Conservation (phyloP, 345 rosid genomes). For the Eutrema heterophyllum region DNA sequence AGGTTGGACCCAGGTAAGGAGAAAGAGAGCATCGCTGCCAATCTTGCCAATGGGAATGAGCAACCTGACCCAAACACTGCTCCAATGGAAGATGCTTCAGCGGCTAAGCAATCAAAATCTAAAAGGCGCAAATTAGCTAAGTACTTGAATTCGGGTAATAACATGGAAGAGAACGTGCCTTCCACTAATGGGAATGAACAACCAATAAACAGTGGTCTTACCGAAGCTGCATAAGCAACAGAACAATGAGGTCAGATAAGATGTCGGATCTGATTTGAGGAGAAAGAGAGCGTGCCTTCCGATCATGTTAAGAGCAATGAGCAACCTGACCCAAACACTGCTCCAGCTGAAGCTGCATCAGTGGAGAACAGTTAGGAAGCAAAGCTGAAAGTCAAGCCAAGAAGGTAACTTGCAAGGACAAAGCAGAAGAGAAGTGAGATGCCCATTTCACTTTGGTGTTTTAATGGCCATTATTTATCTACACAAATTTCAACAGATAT, state of each 20-base stretch:
- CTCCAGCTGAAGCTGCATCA: background rate
- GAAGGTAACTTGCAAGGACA: background rate
- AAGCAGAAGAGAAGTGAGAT: background rate
- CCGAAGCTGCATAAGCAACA: background rate
- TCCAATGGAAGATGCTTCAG: constrained; percentile 7
- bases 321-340: background rate
- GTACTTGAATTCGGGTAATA: background rate
- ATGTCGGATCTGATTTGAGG: background rate
- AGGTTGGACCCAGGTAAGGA: background rate
- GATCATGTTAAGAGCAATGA: background rate
- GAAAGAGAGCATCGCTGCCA: background rate
- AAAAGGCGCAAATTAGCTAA: constrained; percentile 15
- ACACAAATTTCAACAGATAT: background rate
- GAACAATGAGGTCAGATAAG: background rate
- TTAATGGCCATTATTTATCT: background rate
- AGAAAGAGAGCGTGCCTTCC: no score
- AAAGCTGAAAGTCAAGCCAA: background rate
- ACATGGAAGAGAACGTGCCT: background rate
- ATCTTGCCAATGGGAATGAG: background rate
- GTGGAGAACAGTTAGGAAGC: background rate
- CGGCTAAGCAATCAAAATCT: background rate
- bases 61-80: constrained; percentile 6
- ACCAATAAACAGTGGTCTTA: background rate
- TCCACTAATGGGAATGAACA: background rate
- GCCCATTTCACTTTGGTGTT: background rate